These are phyloP conservation scores for Geotrichum ghanense DNA, from an alignment of 805 yeast species.

Conservation along the genomic window DNA sequence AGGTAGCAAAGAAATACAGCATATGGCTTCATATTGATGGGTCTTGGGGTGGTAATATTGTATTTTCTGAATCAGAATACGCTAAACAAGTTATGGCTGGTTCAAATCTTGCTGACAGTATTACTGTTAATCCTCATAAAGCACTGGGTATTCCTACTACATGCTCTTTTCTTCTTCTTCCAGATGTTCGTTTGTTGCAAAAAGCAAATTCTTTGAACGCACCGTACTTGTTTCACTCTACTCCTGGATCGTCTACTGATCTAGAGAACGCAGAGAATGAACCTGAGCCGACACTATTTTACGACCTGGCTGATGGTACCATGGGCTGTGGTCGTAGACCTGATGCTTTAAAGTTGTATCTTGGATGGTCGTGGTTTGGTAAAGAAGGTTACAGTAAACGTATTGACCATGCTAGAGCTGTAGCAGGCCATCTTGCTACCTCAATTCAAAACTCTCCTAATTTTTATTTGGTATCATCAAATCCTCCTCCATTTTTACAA, in stretches of 20 bases:
- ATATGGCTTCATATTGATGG: constrained; percentile 81
- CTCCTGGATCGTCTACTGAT: constrained; percentile 6
- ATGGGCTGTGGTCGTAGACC: constrained; percentile 89
- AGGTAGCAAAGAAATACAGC: constrained; percentile 40
- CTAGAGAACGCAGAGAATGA: constrained; percentile 17
- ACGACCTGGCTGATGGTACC: constrained; percentile 78
- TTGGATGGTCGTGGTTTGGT: constrained; percentile 79
- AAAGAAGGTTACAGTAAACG: constrained; percentile 48
- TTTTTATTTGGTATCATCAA: constrained; percentile 44
- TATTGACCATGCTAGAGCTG: constrained; percentile 60
- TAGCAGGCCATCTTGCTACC: constrained; percentile 50
- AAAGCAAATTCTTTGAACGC: constrained; percentile 67
- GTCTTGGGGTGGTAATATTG: constrained; percentile 83
- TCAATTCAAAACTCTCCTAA: constrained; percentile 30
- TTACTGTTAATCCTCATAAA: constrained; percentile 78
- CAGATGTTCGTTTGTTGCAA: constrained; percentile 54
- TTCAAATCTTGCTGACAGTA: constrained; percentile 53
- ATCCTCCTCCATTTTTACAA: constrained; percentile 68
- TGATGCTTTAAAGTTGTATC: constrained; percentile 65
- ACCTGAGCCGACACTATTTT: constrained; percentile 41
- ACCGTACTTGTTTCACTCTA: constrained; percentile 66
- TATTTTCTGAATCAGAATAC: constrained; percentile 43
- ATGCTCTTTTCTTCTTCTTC: constrained; percentile 60
- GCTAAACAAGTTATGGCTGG: constrained; percentile 39
- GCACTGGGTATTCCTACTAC: constrained; percentile 73